These are phyloP conservation scores for Nitzschia putrida DNA, from an alignment of 108 stramenopile genomes.

Conservation along the genomic window DNA sequence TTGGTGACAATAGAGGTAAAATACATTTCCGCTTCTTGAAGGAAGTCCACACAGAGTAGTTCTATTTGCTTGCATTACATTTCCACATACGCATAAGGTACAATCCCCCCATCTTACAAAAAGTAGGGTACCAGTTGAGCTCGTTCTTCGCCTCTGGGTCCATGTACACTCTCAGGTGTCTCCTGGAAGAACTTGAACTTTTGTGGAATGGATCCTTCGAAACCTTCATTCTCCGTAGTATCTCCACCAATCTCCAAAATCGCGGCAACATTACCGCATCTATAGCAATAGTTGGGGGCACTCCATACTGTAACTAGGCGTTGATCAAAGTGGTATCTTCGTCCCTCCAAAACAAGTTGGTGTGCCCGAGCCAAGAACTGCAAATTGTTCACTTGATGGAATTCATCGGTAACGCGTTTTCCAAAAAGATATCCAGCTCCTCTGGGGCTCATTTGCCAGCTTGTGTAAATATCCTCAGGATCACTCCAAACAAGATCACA, in stretches of 20 bases:
- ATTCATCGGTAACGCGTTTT: constrained; percentile 88
- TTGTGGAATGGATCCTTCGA: constrained; percentile 62
- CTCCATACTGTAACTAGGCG: constrained; percentile 92
- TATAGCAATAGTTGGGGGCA: constrained; percentile 97
- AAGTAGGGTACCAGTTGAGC: constrained; percentile 88
- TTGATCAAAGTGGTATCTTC: constrained; percentile 84
- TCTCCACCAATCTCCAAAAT: constrained; percentile 76
- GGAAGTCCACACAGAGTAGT: no score
- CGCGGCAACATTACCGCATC: constrained; percentile 97
- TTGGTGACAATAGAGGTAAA: no score
- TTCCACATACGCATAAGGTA: no score
- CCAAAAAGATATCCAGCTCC: constrained; percentile 96
- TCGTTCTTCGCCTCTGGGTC: constrained; percentile 85
- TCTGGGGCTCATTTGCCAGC: constrained; percentile 71
- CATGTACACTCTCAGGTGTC: constrained; percentile 77
- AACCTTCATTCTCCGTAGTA: constrained; percentile 40
- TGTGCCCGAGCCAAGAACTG: constrained; percentile 93
- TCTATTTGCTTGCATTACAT: no score
- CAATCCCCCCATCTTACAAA: constrained; percentile 45
- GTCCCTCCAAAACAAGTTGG: constrained; percentile 97
- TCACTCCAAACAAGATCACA: constrained; percentile 99
- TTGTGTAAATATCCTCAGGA: constrained; percentile 91
- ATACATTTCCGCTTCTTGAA: no score
- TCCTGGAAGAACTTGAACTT: constrained; percentile 85
- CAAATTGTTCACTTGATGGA: constrained; percentile 89